Evolutionary conservation across 139 green algal species (phyloP), one percentile per base, ranked within the genome.

Genomic region (Gonium pectorale): DNA sequence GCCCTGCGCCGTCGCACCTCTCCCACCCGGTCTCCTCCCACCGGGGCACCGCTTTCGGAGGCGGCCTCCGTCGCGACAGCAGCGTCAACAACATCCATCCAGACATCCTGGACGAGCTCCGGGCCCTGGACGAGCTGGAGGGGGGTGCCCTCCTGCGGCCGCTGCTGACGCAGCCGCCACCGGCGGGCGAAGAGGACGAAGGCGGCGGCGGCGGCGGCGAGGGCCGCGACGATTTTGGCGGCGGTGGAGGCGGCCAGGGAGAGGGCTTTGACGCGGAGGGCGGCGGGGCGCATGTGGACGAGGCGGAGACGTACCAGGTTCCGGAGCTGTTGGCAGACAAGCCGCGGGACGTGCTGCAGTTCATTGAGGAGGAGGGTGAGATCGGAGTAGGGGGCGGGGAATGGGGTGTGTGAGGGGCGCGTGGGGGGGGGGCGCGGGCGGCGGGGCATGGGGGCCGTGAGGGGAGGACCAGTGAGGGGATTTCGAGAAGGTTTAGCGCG

Each of bases 331-430:
- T 83, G 60, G 62, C 62, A 24, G 77, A 60, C 37, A 83, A 83
- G 77, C 77, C 77, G 31, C 33, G 35, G 60, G 77, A 83, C 66
- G 77, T 83, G 29, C 62, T 83, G 77, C 77, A 83, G 77, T 73
- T 70, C 62, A 72, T 83, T 33, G 77, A 83, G 77, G 77, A 83
- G 31, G 77, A 83, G 66, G 77, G 77, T 82, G 44, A n/a, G n/a
- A n/a, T n/a, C n/a, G n/a, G n/a, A n/a, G n/a, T n/a, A n/a, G n/a
- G n/a, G n/a, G n/a, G n/a, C n/a, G n/a, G n/a, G n/a, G n/a, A 24
- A 27, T 66, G 68, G 7, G 7, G 38, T 41, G 7, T 8, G 38
- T 73, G 35, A 38, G 11, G 67, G 19, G 33, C 8, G 31, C 43
- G 40, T 7, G n/a, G 38, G 17, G 49, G 17, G 49, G 49, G 49